Evolutionary conservation across 2,329 filamentous ascomycete species (phyloP).

Genomic region (Xylariaceae sp.): DNA sequence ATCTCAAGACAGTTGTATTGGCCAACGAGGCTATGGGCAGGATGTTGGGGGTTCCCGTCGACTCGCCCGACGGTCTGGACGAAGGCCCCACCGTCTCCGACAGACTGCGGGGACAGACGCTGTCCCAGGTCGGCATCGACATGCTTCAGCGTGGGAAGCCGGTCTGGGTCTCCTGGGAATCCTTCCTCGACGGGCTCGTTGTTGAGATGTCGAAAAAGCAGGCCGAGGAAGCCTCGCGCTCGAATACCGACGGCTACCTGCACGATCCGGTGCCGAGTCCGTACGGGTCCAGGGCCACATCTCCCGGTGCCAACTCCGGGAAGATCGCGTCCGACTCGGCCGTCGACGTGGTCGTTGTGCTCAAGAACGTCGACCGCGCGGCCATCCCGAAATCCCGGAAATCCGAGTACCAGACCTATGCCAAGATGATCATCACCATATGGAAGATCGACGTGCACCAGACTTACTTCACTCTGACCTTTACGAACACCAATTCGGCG

Average conservation of each 20-base stretch:
- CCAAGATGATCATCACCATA: constrained; percentile 70
- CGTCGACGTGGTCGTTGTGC: constrained; percentile 60
- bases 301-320: constrained; percentile 18
- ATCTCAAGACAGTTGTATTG: constrained; percentile 60
- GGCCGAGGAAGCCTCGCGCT: constrained; percentile 3
- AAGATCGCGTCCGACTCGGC: constrained; percentile 49
- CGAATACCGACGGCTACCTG: constrained; percentile 12
- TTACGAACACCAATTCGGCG: constrained; percentile 52
- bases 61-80: constrained; percentile 31
- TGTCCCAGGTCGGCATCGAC: constrained; percentile 66
- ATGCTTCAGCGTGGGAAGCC: constrained; percentile 60
- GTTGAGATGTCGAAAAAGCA: constrained; percentile 30
- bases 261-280: constrained; percentile 31
- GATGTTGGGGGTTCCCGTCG: constrained; percentile 51
- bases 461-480: constrained; percentile 67
- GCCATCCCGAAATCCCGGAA: constrained; percentile 28
- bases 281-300: constrained; percentile 23
- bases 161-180: constrained; percentile 52
- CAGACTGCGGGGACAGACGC: constrained; percentile 53
- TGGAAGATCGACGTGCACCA: constrained; percentile 62
- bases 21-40: constrained; percentile 71
- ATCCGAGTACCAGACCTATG: constrained; percentile 40
- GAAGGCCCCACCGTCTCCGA: constrained; percentile 44
- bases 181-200: constrained; percentile 48
- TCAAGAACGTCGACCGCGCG: constrained; percentile 35